Conservation (phyloP, 2,329 filamentous ascomycete species). For the Xylariaceae sp. region DNA sequence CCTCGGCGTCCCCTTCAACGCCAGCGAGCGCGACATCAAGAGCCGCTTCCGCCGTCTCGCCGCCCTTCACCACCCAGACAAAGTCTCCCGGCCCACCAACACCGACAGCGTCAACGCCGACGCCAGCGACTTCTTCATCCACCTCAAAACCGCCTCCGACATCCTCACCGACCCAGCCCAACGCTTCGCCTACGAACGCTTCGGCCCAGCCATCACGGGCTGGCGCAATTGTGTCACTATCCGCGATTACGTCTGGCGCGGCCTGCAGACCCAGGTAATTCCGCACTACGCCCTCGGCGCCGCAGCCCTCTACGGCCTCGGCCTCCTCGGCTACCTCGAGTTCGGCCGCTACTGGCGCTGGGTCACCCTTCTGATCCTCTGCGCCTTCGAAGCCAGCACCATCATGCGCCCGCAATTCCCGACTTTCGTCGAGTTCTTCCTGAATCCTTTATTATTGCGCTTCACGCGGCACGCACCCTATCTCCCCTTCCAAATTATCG, state of each 20-base stretch:
- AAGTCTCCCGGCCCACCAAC: slow-evolving; percentile 45
- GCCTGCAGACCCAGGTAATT: slow-evolving; percentile 47
- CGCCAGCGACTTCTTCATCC: slow-evolving; percentile 59
- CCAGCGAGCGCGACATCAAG: slow-evolving; percentile 73
- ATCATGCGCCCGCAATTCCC: slow-evolving; percentile 52
- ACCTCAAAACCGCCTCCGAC: slow-evolving; percentile 78
- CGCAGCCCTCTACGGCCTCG: slow-evolving; percentile 54
- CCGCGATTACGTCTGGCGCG: slow-evolving; percentile 66
- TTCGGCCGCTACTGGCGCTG: slow-evolving; percentile 63
- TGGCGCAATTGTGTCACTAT: slow-evolving; percentile 65
- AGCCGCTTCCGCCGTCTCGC: slow-evolving; percentile 75
- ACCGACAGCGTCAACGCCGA: slow-evolving; percentile 22
- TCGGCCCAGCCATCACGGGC: slow-evolving; percentile 65
- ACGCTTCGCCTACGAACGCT: slow-evolving; percentile 84
- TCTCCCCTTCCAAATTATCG: slow-evolving; percentile 79
- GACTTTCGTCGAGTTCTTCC: slow-evolving; percentile 35
- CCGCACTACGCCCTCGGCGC: slow-evolving; percentile 58
- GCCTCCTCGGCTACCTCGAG: slow-evolving; percentile 61
- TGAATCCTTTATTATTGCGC: slow-evolving; percentile 42
- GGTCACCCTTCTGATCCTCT: slow-evolving; percentile 50
- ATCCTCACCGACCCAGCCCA: slow-evolving; percentile 70
- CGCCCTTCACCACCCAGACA: slow-evolving; percentile 77
- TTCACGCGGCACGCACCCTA: slow-evolving; percentile 52
- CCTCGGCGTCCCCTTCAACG: slow-evolving; percentile 63
- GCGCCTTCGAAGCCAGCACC: slow-evolving; percentile 52